These are phyloP conservation scores for Lentinula lateritia DNA, from an alignment of 768 basidiomycete species.

Conservation along the genomic window DNA sequence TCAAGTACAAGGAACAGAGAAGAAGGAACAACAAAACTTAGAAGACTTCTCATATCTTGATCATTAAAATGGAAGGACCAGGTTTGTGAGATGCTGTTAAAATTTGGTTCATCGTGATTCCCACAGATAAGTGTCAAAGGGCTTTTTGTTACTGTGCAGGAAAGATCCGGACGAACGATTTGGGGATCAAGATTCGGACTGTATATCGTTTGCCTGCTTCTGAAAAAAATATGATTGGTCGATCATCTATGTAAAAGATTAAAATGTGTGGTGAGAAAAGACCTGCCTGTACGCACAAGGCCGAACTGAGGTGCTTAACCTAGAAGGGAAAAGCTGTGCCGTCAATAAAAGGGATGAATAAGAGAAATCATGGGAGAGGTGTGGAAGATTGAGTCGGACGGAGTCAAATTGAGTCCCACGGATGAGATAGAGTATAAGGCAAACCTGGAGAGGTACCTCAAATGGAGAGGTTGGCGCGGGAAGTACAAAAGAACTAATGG, in stretches of 20 bases:
- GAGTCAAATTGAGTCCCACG: not conserved
- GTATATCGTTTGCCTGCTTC: not conserved
- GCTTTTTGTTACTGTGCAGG: not conserved
- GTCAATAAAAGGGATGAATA: not conserved
- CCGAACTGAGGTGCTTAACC: not conserved
- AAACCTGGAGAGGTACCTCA: not conserved
- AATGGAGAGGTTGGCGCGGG: not conserved
- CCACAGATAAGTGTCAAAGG: not conserved
- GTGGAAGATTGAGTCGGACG: not conserved
- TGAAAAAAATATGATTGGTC: conserved; percentile 1
- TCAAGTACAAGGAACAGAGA: not conserved
- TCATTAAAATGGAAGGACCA: not conserved
- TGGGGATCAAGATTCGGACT: not conserved
- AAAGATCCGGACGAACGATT: not conserved
- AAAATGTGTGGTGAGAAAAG: not conserved
- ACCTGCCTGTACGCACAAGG: not conserved
- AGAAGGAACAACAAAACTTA: not conserved
- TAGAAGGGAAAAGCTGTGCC: not conserved
- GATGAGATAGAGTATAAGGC: not conserved
- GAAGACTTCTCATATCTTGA: not conserved
- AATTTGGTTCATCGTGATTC: not conserved
- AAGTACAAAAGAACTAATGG: not conserved
- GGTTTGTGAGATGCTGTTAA: not conserved
- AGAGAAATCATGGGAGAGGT: conserved; percentile 1
- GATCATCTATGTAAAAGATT: not conserved